A percentile compares a stretch with the other conserved stretches of the same genome.
phyloP scores from a whole-genome alignment of 148 eudicot genomes.

The Fagopyrum tataricum region DNA sequence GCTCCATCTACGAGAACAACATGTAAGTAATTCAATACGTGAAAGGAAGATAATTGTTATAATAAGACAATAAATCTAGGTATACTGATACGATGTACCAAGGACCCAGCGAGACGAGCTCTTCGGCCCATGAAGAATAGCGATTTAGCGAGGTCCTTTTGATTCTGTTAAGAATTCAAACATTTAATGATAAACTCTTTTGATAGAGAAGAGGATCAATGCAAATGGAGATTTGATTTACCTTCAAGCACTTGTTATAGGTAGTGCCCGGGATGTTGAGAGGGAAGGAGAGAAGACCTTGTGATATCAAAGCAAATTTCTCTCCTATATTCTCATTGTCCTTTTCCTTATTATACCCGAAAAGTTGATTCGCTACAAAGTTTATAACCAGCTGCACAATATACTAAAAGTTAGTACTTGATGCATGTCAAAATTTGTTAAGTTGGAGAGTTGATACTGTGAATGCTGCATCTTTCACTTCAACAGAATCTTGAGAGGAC shows the following conservation, averaged over 20 bases:
- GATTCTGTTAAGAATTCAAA: slow-evolving; percentile 16
- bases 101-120: no score
- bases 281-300: slow-evolving; percentile 38
- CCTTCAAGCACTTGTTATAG: slow-evolving; percentile 33
- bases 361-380: slow-evolving; percentile 26
- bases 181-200: not conserved
- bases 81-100: no score
- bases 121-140: no score
- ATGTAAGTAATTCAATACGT: not conserved
- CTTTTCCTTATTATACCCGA: slow-evolving; percentile 30
- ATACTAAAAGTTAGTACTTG: no score
- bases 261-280: slow-evolving; percentile 39
- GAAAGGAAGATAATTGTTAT: no score
- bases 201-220: not conserved
- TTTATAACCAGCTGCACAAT: slow-evolving; percentile 27
- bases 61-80: no score
- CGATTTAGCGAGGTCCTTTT: no score
- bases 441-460: slow-evolving; percentile 16
- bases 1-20: slow-evolving; percentile 18
- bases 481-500: slow-evolving; percentile 22
- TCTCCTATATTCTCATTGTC: slow-evolving; percentile 26
- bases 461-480: slow-evolving; percentile 23
- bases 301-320: slow-evolving; percentile 24
- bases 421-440: not conserved
- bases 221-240: not conserved